Percentiles rank a stretch among this genome's conserved stretches.
phyloP scores from a whole-genome alignment of 805 yeast species.

The Kregervanrija fluxuum region DNA sequence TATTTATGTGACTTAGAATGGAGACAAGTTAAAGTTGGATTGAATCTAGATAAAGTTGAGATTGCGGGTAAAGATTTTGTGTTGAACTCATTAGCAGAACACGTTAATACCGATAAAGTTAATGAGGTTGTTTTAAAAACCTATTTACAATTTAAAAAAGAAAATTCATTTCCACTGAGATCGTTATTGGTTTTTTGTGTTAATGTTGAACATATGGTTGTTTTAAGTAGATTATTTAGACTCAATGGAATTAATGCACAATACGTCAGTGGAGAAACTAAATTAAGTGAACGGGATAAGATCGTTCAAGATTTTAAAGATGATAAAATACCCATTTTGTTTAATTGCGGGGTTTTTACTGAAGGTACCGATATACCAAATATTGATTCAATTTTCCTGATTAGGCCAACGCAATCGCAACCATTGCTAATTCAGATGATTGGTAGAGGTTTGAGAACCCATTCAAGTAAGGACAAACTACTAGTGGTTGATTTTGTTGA shows the following conservation, averaged over 20 bases:
- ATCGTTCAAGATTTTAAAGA: conserved; percentile 51
- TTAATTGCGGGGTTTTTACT: conserved; percentile 86
- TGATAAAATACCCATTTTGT: conserved; percentile 61
- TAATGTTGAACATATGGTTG: conserved; percentile 57
- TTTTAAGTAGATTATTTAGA: conserved; percentile 46
- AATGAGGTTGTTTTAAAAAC: conserved; percentile 51
- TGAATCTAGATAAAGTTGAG: conserved; percentile 22
- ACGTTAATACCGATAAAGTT: conserved; percentile 45
- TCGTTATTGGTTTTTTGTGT: conserved; percentile 76
- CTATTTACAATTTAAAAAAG: conserved; percentile 37
- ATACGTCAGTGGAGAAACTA: conserved; percentile 63
- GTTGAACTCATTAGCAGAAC: conserved; percentile 40
- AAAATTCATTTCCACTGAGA: conserved; percentile 31
- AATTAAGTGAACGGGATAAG: conserved; percentile 39
- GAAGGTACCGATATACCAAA: conserved; percentile 95
- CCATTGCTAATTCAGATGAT: conserved; percentile 78
- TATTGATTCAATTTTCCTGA: conserved; percentile 71
- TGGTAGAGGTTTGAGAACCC: conserved; percentile 77
- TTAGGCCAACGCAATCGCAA: conserved; percentile 74
- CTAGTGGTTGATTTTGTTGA: conserved; percentile 76
- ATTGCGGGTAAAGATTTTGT: conserved; percentile 44
- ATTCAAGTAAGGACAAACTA: conserved; percentile 56
- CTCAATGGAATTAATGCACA: conserved; percentile 60
- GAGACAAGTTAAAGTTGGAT: conserved; percentile 43
- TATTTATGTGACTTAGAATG: conserved; percentile 68